A percentile compares a stretch with the other conserved stretches of the same genome.
These are phyloP conservation scores for Fomitiporia mediterranea DNA, from an alignment of 1,284 basidiomycete species.

Conservation along the genomic window DNA sequence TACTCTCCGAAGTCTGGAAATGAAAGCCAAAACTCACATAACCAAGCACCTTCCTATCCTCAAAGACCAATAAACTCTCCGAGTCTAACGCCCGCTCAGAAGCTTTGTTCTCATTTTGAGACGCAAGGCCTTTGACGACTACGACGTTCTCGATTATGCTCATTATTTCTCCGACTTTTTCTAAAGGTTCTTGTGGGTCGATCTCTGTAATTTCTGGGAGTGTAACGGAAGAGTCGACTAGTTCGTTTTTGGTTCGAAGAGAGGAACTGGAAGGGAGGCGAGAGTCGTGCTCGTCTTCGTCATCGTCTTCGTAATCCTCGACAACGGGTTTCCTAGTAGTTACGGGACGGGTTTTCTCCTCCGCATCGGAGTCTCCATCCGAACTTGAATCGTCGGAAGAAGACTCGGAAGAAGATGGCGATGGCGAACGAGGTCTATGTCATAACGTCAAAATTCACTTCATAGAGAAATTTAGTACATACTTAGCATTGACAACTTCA, in stretches of 20 bases:
- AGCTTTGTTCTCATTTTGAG: conserved; percentile 37
- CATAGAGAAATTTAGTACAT: not conserved
- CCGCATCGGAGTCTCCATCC: conserved; percentile 10
- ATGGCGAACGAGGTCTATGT: conserved; percentile 6
- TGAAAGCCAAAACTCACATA: conserved; percentile 49
- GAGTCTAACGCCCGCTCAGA: conserved; percentile 68
- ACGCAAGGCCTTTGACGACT: conserved; percentile 59
- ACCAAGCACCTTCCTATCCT: conserved; percentile 78
- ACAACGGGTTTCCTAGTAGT: conserved; percentile 14
- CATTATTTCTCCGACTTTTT: conserved; percentile 71
- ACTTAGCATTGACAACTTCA: not conserved
- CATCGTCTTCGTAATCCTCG: conserved; percentile 28
- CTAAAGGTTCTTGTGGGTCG: conserved; percentile 51
- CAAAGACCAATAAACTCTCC: conserved; percentile 83
- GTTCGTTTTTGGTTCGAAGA: conserved; percentile 28
- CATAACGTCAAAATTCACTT: not conserved
- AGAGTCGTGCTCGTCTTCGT: conserved; percentile 26
- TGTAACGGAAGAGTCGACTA: conserved; percentile 32
- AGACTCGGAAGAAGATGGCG: conserved; percentile 15
- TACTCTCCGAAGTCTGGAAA: conserved; percentile 13
- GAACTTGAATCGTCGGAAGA: conserved; percentile 16
- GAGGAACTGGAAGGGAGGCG: not conserved
- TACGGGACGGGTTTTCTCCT: not conserved
- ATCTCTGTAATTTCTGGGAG: conserved; percentile 34
- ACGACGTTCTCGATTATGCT: conserved; percentile 65